Evolutionary conservation across 202 grass and related monocot species (phyloP), one percentile per base, ranked within the genome.

Genomic region (Zizania palustris): DNA sequence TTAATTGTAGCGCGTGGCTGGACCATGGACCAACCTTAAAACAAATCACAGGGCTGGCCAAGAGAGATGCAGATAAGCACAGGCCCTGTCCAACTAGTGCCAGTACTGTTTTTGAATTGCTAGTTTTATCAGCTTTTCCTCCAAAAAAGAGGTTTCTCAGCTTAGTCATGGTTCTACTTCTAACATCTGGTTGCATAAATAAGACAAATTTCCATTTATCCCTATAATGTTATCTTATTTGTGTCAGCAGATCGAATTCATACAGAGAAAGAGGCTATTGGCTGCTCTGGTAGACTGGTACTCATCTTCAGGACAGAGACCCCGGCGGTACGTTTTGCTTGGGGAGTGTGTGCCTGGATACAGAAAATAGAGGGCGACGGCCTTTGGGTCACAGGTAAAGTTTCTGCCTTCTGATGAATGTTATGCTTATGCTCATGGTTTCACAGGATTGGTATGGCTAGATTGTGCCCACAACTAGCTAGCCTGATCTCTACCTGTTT

Each of bases 351-450:
- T 75, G 72, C 72, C 45, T 16, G 9, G 8, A 63, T 13, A 19
- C 43, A 63, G 14, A 19, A 13, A 5, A 45, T 19, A 71, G 66
- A 69, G 14, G 63, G 1, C 12, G 9, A 18, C 0, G 63, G n/a
- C 18, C 19, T 44, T 21, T 43, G 22, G 43, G 8, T 69, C 21
- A 69, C 66, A 74, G 71, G 18, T 34, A 69, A 55, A 46, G 54
- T 42, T 66, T 39, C 28, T 12, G 40, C 28, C 54, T 69, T 9
- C 20, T 79, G 15, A 69, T 68, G 64, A 1, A 59, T 60, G 59
- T 59, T 60, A 41, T 79, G 64, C 13, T 59, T 60, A 41, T 79
- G 64, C 13, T 77, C 60, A 35, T 46, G 44, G 66, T 69, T 49
- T 69, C 44, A 35, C 14, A 20, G 44, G 35, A 45, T 67, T 8